Evolutionary conservation across 2,329 filamentous ascomycete species (phyloP), one percentile per base, ranked within the genome.

Genomic region (Cercospora sp.): DNA sequence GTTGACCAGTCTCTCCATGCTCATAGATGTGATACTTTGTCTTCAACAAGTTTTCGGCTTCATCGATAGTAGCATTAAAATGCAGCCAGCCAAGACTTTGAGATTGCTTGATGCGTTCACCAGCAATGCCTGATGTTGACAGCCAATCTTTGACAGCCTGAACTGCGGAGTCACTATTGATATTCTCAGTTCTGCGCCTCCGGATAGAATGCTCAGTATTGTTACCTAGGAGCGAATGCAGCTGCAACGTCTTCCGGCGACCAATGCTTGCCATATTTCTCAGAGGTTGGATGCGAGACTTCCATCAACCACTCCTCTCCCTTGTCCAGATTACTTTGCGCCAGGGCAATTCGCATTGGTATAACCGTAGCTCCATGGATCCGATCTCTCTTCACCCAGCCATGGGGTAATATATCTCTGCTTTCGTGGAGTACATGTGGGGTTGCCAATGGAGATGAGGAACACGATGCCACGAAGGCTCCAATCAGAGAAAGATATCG

Each of bases 11-110:
- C 6, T 83, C 78, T 12, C 83, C 83, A 76, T 88, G 85, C 75
- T 90, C 87, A 67, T 86, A 85, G 39, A 87, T 82, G 65, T 87
- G 86, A 61, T 85, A 88, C 70, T 89, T 87, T 63, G 80, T 77
- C 70, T 78, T 76, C 18, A 83, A 73, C 3, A 83, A 72, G 28
- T 67, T 67, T 31, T 83, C 82, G 2, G 78, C 78, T 60, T 83
- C 77, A 5, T 71, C 67, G 8, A 78, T 78, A 1, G 77, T 75
- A 9, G 80, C 79, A 69, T 83, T 79, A 58, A 83, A 81, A 69
- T 81, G 79, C 51, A 83, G 70, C 81, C 81, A 83, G 74, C 81
- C 72, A 60, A 70, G 68, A 66, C 73, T 71, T 64, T 64, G 42
- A 63, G 77, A 80, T 55, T 80, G 78, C 4, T 77, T 76, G 70